Base-by-base conservation (phyloP, 495 filamentous ascomycete species). In the Hypoxylon fuscum region DNA sequence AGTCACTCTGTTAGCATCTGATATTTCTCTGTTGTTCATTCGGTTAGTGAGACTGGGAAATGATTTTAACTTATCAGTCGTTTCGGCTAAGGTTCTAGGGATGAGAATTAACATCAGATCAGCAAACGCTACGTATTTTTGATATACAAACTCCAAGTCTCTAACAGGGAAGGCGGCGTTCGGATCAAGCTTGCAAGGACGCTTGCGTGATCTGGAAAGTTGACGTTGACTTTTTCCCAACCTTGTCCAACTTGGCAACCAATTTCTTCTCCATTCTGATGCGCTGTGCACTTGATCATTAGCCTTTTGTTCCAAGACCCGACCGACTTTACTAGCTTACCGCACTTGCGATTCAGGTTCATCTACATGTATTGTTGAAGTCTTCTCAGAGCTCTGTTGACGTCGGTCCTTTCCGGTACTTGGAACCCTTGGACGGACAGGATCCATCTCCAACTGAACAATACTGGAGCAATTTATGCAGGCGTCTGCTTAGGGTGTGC, bases 181-280 rank as follows among this genome's bases (percentile, higher is more conserved):
- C 14, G 22, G 59, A 63, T 46, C 52, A 52, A 38, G 59, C 21
- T 27, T 60, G 20, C 62, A 56, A 60, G 62, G 56, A 56, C 45
- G 55, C 46, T 66, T 66, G 62, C 62, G 62, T 66, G 62, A 66
- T 66, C 56, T 59, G 17, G 11, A 55, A 51, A 62, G 44, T 49
- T 50, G 50, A n/a, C n/a, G n/a, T n/a, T n/a, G n/a, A n/a, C n/a
- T n/a, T 21, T 3, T 40, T 40, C 38, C n/a, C 27, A 60, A 51
- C 38, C 50, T 60, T 52, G 47, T 47, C 31, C 40, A 23, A 44
- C 21, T 12, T 1, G 12, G n/a, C 11, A 41, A 11, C 35, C 25
- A 47, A 17, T 14, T 34, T 21, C 21, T 37, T n/a, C 12, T 12
- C 6, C 25, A 15, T 9, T 2, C 23, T 21, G n/a, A 15, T 35